A percentile compares a stretch with the other conserved stretches of the same genome.
Conservation (phyloP, 106 monocot species). For the Gastrodia elata region DNA sequence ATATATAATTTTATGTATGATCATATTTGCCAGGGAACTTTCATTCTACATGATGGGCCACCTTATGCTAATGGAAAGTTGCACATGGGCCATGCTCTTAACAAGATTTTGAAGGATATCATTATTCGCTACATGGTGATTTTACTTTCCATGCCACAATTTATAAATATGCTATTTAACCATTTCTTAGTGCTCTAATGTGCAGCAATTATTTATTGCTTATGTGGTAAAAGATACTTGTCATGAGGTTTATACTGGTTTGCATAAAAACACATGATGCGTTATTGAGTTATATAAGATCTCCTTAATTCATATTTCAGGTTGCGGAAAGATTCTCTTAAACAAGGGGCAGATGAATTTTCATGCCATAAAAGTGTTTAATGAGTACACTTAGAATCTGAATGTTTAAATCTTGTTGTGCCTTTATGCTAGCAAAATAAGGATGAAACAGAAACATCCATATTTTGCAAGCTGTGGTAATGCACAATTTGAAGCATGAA, state of each 20-base stretch:
- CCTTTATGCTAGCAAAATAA: neutral
- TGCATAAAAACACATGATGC: neutral
- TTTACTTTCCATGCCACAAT: neutral
- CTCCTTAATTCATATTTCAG: neutral
- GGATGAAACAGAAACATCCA: neutral
- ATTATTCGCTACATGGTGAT: constrained; percentile 89
- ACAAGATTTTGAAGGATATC: constrained; percentile 97
- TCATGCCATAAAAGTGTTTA: neutral
- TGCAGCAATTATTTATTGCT: neutral
- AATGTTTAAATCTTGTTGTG: neutral
- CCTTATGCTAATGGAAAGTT: constrained; percentile 97
- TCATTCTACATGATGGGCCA: constrained; percentile 94
- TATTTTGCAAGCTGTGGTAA: neutral
- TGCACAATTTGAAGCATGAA: neutral
- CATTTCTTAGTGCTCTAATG: neutral
- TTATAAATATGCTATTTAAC: neutral
- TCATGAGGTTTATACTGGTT: neutral
- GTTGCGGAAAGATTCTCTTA: neutral
- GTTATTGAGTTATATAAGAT: neutral
- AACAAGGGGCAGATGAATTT: neutral
- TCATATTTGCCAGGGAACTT: constrained; percentile 45
- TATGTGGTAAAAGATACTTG: neutral
- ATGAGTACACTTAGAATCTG: neutral
- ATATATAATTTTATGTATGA: constrained; percentile 10
- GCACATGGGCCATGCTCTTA: constrained; percentile 95